These are phyloP conservation scores for Tanacetum coccineum DNA, from an alignment of 129 eudicot genomes.

Conservation along the genomic window DNA sequence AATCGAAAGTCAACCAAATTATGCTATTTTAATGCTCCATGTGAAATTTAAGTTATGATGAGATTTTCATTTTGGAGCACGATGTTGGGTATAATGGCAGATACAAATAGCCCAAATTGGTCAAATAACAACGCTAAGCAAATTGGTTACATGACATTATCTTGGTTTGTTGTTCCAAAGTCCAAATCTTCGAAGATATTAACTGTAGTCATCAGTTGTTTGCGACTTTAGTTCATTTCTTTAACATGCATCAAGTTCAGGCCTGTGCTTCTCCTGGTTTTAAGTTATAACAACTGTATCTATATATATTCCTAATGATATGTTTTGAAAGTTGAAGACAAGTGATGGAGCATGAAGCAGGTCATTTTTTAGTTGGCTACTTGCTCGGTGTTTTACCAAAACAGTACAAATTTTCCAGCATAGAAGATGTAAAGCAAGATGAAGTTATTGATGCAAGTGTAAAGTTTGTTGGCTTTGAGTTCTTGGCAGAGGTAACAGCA, in stretches of 20 bases:
- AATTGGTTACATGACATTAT: not conserved
- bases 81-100: not conserved
- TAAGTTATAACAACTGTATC: slow-evolving; percentile 8
- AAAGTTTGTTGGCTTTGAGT: slow-evolving; percentile 53
- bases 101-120: not conserved
- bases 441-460: slow-evolving; percentile 46
- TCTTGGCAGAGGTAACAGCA: slow-evolving; percentile 48
- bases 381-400: slow-evolving; percentile 68
- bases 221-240: slow-evolving; percentile 5
- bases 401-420: slow-evolving; percentile 41
- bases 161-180: not conserved
- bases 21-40: too few species aligned
- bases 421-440: slow-evolving; percentile 43
- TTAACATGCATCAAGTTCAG: slow-evolving; percentile 7
- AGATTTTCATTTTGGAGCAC: not conserved
- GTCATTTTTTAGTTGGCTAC: slow-evolving; percentile 74
- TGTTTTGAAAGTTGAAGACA: slow-evolving; percentile 29
- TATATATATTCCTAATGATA: not conserved
- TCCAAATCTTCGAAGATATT: slow-evolving; percentile 1
- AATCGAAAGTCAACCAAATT: slow-evolving; percentile 1
- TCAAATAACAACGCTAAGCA: not conserved
- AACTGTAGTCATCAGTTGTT: not conserved
- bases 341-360: slow-evolving; percentile 69
- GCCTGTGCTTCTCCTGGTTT: not conserved
- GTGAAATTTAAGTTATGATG: not conserved